Base-by-base conservation (phyloP, 768 basidiomycete genomes). In the Lactifluus piperatus region DNA sequence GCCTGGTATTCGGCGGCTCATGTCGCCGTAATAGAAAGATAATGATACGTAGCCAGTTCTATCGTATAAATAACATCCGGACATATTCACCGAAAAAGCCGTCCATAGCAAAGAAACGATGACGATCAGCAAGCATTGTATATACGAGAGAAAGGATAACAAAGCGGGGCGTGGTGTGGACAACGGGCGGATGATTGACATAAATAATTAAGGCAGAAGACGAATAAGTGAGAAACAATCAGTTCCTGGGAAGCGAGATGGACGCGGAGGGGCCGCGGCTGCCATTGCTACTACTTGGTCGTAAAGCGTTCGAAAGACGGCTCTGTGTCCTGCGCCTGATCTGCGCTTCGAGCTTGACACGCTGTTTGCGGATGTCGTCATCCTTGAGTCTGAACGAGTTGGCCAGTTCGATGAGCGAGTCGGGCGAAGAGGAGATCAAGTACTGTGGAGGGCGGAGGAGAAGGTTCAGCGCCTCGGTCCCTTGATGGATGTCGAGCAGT, bases 281-380 rank as follows among this genome's bases (percentile, higher is more conserved):
- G 32, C 16, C 7, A 2, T 44, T 54, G 20, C 34, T 54, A 20
- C 55, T 57, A 27, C 44, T 43, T 50, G 29, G n/a, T 43, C 57
- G 36, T 10, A 41, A 22, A 4, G 63, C 48, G 9, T 44, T 45
- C 6, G 58, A 50, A 4, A 64, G 50, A 20, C 77, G 74, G 3
- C 67, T 67, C 43, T 76, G 78, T 18, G 74, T 73, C 58, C 85
- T 83, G 41, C 81, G 76, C 66, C 85, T 88, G 32, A 83, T 75
- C 60, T 85, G 83, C n/a, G 81, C 81, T 64, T 87, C 85, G 75
- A 90, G 81, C 68, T 90, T 90, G 32, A 78, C 67, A 3, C 88
- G 81, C 64, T 86, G 85, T 66, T 89, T 91, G 27, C 82, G 79
- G 16, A 91, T 62, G 58, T 91, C 88, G 57, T 90, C 88, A 64